Evolutionary conservation across 2,329 filamentous ascomycete genomes (phyloP).

Genomic region (Aaosphaeria arxii): DNA sequence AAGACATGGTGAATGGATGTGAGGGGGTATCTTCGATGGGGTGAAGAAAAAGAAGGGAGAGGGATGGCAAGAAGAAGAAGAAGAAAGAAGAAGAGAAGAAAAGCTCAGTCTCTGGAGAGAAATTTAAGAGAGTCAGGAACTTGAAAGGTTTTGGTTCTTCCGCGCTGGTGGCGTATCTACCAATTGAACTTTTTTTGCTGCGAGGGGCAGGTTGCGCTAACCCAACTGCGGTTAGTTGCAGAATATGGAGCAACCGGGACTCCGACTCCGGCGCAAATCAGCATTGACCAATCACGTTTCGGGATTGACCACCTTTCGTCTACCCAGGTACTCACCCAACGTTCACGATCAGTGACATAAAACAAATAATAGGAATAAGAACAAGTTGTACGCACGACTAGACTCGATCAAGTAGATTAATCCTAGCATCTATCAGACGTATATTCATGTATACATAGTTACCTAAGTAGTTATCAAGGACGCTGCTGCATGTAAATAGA

Average conservation of each 20-base stretch:
- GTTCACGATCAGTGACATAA: too few species aligned
- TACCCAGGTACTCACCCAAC: too few species aligned
- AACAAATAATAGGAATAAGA: too few species aligned
- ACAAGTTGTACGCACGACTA: too few species aligned
- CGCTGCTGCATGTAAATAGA: too few species aligned
- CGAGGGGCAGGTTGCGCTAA: neutral
- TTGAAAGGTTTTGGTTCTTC: neutral
- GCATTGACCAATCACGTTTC: too few species aligned
- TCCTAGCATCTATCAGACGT: too few species aligned
- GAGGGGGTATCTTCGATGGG: neutral
- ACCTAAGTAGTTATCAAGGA: too few species aligned
- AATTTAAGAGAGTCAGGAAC: neutral
- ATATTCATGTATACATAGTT: too few species aligned
- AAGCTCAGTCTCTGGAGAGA: neutral
- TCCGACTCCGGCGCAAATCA: neutral
- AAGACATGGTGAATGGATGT: slow-evolving; percentile 31
- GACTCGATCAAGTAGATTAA: too few species aligned
- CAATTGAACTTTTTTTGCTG: neutral
- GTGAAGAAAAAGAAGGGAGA: neutral
- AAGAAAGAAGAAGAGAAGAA: neutral
- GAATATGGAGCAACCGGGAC: neutral
- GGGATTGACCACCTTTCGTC: too few species aligned
- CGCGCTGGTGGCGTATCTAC: too few species aligned
- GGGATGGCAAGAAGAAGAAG: slow-evolving; percentile 1
- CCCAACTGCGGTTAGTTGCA: neutral